Base-by-base conservation (phyloP, 257 asterid genomes). In the Handroanthus guayacan region DNA sequence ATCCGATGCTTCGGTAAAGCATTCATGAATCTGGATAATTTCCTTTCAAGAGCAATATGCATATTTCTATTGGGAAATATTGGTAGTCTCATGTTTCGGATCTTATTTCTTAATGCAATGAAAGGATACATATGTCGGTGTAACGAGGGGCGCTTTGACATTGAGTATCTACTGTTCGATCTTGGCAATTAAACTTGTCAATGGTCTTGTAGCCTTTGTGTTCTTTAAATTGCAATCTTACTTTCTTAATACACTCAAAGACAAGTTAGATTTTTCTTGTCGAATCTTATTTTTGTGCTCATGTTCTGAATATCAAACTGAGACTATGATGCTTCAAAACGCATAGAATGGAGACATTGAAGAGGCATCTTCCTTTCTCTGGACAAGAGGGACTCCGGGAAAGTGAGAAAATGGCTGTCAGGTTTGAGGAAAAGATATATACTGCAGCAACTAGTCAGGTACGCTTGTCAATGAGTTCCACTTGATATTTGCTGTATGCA, bases 311-410 rank as follows among this genome's bases (percentile, higher is more conserved):
- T 62, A 9, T 62, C 9, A 9, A 73, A 58, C 62, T 79, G 64
- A 78, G 67, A 65, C 43, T 52, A 41, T 38, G 62, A 68, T 11
- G 9, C 68, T 65, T 78, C 56, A 18, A 69, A 56, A 68, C 75
- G 80, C 74, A 78, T 78, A 95, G 99, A 89, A 82, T 92, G 95
- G 97, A 95, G 38, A 88, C 90, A 51, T 84, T 95, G 90, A 91
- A 90, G 92, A 84, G 93, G 81, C 95, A 95, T 82, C 96, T 92
- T 78, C 98, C 98, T 77, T 82, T 84, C 82, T 87, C 95, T 81
- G 97, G 94, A 62, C 91, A 79, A 81, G 98, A 89, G 67, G 96
- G 94, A 67, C 82, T 88, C 52, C 90, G 82, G 79, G 97, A 91
- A 84, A 94, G 92, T 16, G 88, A 89, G 80, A 89, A 95, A 80